A percentile compares a stretch with the other conserved stretches of the same genome.
Evolutionary conservation across 1,284 basidiomycete genomes (phyloP).

Genomic region (Laetiporus sulphureus): DNA sequence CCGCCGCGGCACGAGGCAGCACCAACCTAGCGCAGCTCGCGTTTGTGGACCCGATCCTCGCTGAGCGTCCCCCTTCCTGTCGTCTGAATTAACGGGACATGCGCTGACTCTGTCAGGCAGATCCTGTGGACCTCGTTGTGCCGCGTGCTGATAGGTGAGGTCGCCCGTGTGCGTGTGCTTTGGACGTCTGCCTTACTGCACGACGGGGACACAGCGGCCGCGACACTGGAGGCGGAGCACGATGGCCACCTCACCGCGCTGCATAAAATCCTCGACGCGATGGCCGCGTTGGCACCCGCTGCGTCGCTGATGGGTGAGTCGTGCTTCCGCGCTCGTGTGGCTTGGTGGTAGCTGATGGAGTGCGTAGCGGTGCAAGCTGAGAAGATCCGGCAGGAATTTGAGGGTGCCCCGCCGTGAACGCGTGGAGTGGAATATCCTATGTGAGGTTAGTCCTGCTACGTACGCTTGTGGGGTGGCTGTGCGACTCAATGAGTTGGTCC

Average conservation of each 20-base stretch:
- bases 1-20: slow-evolving; percentile 12
- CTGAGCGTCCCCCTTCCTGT: slow-evolving; percentile 12
- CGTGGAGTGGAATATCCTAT: background rate
- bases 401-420: background rate
- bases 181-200: slow-evolving; percentile 11
- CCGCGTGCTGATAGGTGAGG: slow-evolving; percentile 22
- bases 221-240: slow-evolving; percentile 6
- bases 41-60: slow-evolving; percentile 22
- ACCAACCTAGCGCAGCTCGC: slow-evolving; percentile 9
- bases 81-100: background rate
- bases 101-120: slow-evolving; percentile 10
- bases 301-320: slow-evolving; percentile 18
- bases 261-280: slow-evolving; percentile 15
- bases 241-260: slow-evolving; percentile 11
- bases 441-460: no score
- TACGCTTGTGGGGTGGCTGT: no score
- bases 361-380: slow-evolving; percentile 3
- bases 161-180: slow-evolving; percentile 8
- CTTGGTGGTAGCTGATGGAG: background rate
- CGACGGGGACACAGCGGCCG: slow-evolving; percentile 6
- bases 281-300: slow-evolving; percentile 17
- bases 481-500: no score
- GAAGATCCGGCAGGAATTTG: slow-evolving; percentile 4
- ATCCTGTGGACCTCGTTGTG: slow-evolving; percentile 22
- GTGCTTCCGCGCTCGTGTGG: no score